Conservation (phyloP, 2,329 filamentous ascomycete species). For the Venturia pyrina region DNA sequence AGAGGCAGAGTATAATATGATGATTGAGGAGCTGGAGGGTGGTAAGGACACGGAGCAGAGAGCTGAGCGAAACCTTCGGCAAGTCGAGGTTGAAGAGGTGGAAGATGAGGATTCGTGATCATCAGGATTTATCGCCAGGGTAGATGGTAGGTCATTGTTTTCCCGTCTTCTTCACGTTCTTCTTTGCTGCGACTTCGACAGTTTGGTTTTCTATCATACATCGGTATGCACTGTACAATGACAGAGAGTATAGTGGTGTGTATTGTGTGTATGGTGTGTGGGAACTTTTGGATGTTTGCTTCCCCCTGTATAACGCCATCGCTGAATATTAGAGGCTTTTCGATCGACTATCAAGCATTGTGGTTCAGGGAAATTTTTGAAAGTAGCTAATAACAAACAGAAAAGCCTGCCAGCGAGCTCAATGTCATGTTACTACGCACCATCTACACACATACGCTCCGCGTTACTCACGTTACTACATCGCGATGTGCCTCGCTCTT, state of each 20-base stretch:
- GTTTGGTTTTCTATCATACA: no score
- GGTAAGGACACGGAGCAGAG: neutral
- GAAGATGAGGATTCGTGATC: conserved; percentile 13
- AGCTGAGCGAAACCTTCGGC: conserved; percentile 4
- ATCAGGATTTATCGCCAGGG: neutral
- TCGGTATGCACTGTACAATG: no score
- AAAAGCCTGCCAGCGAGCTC: neutral
- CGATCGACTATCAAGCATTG: neutral
- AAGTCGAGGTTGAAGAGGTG: conserved; percentile 14
- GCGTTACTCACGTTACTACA: neutral
- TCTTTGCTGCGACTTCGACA: neutral
- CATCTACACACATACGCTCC: neutral
- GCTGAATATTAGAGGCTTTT: neutral
- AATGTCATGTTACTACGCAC: neutral
- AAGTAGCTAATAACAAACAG: neutral
- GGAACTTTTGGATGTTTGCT: neutral
- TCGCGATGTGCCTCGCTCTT: neutral
- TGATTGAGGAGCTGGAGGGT: conserved; percentile 9
- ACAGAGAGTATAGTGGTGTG: no score
- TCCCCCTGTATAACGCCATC: neutral
- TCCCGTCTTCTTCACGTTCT: neutral
- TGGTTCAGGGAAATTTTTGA: neutral
- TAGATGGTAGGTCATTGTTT: neutral
- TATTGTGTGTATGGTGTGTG: no score
- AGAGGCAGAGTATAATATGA: conserved; percentile 12